Evolutionary conservation across 1,284 basidiomycete species (phyloP).

Genomic region (Malassezia nana): DNA sequence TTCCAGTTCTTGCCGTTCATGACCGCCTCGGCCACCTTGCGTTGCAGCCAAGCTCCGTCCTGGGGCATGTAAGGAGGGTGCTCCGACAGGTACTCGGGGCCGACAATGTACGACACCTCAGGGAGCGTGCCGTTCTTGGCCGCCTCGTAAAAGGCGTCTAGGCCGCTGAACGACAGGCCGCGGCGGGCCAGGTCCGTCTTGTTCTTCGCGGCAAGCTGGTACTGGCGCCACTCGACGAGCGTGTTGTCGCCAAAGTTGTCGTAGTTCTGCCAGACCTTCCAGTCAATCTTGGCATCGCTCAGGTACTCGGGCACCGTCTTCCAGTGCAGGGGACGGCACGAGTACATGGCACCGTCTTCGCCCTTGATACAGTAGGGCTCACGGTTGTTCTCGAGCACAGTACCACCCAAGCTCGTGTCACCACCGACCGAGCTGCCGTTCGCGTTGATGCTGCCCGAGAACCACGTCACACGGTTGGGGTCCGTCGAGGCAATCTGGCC

Average conservation of each 20-base stretch:
- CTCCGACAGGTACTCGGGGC: conserved; percentile 31
- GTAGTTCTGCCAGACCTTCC: conserved; percentile 26
- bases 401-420: conserved; percentile 10
- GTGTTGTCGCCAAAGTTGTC: conserved; percentile 33
- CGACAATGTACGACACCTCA: conserved; percentile 33
- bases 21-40: conserved; percentile 32
- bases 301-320: conserved; percentile 34
- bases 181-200: conserved; percentile 16
- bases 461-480: conserved; percentile 30
- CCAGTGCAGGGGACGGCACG: conserved; percentile 22
- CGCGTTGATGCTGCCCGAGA: conserved; percentile 20
- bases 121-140: conserved; percentile 30
- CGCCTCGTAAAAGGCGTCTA: conserved; percentile 27
- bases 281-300: conserved; percentile 24
- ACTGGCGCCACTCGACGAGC: conserved; percentile 17
- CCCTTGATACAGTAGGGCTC: conserved; percentile 13
- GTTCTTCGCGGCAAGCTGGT: conserved; percentile 18
- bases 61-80: conserved; percentile 29
- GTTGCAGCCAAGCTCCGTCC: conserved; percentile 36
- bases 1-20: conserved; percentile 25
- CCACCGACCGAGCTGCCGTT: conserved; percentile 7
- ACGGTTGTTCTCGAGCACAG: conserved; percentile 21
- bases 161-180: conserved; percentile 13
- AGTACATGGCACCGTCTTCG: conserved; percentile 11
- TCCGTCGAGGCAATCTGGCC: conserved; percentile 24